Base-by-base conservation (phyloP, 108 stramenopile genomes). In the Cyclotella cryptica region DNA sequence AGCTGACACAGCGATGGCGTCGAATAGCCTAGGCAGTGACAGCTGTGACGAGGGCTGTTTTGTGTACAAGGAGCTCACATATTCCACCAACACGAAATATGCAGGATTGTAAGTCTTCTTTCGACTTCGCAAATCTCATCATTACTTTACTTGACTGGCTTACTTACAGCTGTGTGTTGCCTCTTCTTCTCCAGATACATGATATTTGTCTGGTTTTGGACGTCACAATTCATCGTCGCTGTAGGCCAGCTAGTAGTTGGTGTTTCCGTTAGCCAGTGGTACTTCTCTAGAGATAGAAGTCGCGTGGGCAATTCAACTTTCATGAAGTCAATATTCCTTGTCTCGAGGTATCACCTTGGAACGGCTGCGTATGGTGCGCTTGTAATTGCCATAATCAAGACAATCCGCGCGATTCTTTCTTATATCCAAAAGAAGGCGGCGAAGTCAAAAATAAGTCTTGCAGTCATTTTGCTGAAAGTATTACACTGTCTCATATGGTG, bases 351-450 rank as follows among this genome's bases (percentile, higher is more conserved):
- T 49, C 96, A 98, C 82, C 65, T 87, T 44, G 97, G 97, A 30
- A 98, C 97, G 3, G 94, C 92, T 17, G 97, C 97, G 8, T 98
- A 88, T 83, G 97, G 97, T 40, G 90, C 91, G 40, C 82, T 98
- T 43, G 59, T 98, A 47, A 87, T 98, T 61, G 96, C 96, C 55
- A 86, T 96, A 71, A 85, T 96, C 53, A 89, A 92, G 74, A 80
- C 92, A 15, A 81, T 96, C 46, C 92, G 96, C 24, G 87, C 93
- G 57, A 69, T 94, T 49, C 72, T 96, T 41, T 80, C 89, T 24
- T 90, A 90, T 68, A 43, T 95, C 4, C 89, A 95, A 84, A 88
- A 88, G 35, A 85, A 86, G 72, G 85, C 92, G 41, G 85, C 90
- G 69, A 59, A 91, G 59, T 54, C 77, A 0, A 78, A 85, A 28